These are phyloP conservation scores for Suillus lakei DNA, from an alignment of 768 basidiomycete genomes.

Conservation along the genomic window DNA sequence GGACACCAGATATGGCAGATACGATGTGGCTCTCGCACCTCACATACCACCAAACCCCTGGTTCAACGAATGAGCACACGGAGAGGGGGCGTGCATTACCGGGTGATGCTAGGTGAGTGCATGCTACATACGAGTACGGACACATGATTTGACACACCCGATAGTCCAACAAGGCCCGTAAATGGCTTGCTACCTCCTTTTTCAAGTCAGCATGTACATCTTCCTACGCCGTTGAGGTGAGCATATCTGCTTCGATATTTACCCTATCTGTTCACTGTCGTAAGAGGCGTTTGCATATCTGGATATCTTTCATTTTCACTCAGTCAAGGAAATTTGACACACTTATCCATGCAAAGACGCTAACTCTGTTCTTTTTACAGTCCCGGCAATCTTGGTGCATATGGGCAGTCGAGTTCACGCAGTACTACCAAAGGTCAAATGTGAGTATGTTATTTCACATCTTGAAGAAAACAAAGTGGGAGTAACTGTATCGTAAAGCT, in stretches of 20 bases:
- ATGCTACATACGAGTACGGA: background rate
- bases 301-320: background rate
- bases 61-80: background rate
- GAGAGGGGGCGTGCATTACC: background rate
- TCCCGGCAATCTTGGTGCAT: conserved; percentile 38
- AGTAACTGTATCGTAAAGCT: background rate
- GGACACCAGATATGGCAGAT: background rate
- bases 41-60: background rate
- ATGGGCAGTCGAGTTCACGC: conserved; percentile 27
- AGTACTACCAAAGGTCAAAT: conserved; percentile 15
- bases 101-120: background rate
- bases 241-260: conserved; percentile 5
- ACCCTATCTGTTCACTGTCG: background rate
- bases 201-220: conserved; percentile 24
- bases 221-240: conserved; percentile 38
- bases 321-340: background rate
- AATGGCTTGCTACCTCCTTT: conserved; percentile 10
- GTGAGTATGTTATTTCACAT: conserved; percentile 20
- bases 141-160: background rate
- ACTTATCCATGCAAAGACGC: background rate
- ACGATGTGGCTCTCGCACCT: background rate
- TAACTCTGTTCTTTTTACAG: conserved; percentile 29
- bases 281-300: background rate
- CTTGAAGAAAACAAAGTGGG: background rate
- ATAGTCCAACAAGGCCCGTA: conserved; percentile 9